Base-by-base conservation (phyloP, 2,329 filamentous ascomycete genomes). In the Verruconis gallopava region DNA sequence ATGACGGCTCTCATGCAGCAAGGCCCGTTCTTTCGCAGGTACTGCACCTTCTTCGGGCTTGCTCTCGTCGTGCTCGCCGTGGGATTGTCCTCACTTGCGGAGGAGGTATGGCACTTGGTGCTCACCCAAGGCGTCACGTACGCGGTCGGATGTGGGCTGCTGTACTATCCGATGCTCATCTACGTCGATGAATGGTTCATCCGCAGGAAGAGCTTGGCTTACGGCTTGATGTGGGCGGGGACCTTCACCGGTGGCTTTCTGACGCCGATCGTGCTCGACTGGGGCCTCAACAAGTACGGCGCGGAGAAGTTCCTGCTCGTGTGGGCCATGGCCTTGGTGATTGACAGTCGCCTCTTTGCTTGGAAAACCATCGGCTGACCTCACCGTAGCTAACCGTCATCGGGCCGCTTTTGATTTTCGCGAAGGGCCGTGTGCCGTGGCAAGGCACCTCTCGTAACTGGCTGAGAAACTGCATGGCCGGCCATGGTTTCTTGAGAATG, bases 121-220 rank as follows among this genome's bases (percentile, higher is more conserved):
- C 9, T n/a, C 25, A 30, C 9, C 25, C n/a, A 9, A 30, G 25
- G 63, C 9, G 54, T 65, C 6, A 40, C 65, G 12, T 65, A 57
- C 40, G 57, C 55, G 4, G 47, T 66, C 19, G 62, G 72, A 0
- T 72, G 72, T 9, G 61, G 64, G 5, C 53, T 73, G 1, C 51
- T 71, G 3, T 76, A 62, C 52, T 69, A 53, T 14, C 68, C 67
- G 1, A 61, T 62, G 2, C 61, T 70, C 14, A 53, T 67, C 33
- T 67, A 65, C 42, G 53, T 73, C 18, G 69, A 72, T 44, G 67
- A 73, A 49, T 79, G 54, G 63, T 74, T 30, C 25, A n/a, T 30
- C 6, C 25, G 25, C 25, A 9, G 25, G 9, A 30, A 30, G 25
- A n/a, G 25, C 9, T n/a, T 30, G 25, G 25, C 25, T 9, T 30